Evolutionary conservation across 805 yeast species (phyloP), one percentile per base, ranked within the genome.

Genomic region (Candida sithepensis): DNA sequence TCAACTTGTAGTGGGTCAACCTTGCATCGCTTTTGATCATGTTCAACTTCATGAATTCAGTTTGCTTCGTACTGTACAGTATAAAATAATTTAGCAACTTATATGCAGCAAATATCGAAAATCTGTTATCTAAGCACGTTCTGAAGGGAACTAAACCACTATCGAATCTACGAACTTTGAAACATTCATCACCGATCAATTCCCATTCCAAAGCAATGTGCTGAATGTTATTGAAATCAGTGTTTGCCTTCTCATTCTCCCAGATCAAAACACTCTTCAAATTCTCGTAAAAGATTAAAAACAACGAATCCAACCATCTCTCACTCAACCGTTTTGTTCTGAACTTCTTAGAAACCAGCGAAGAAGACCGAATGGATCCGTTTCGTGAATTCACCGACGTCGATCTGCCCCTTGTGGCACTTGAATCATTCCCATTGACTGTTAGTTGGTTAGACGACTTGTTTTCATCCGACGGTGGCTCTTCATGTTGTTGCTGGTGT

Each of bases 131-230:
- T 7, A 76, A 55, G 4, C 84, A 70, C 0, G 83, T 79, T 47
- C 77, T 67, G 53, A 79, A 67, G 3, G 86, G 81, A 16, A 82
- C 71, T 32, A 78, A 60, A 1, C 77, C 75, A 41, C 75, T 74
- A 41, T 69, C 70, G 58, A 63, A 78, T 51, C 75, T 72, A 55
- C 73, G 74, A 1, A 77, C 72, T 52, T 79, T 69, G 42, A 68
- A 64, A 28, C 77, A 68, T 19, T 84, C 73, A 7, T 79, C 66
- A 0, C 91, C 92, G 41, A 85, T 70, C 52, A 85, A 65, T 56
- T 82, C 86, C 92, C 92, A 86, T 59, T 86, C 89, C 22, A 85
- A 61, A 0, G 87, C 85, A 57, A 82, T 78, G 54, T 81, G 83
- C 46, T 70, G 72, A 13, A 71, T 62, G 4, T 56, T 55, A 34